Conservation (phyloP, 345 rosid species). For the Pseudoturritis turrita region DNA sequence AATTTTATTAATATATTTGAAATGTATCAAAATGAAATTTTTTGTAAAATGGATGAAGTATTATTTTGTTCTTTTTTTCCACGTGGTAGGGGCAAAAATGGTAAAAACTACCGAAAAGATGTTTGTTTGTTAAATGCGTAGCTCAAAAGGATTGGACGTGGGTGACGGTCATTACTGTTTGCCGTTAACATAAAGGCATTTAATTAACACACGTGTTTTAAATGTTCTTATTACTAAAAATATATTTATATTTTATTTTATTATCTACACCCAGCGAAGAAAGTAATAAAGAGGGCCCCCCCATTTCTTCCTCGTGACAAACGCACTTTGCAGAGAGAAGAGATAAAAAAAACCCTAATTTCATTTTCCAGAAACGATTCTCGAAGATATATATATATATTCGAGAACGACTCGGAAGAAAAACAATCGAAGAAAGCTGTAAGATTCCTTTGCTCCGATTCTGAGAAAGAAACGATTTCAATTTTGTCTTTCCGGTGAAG, state of each 20-base stretch:
- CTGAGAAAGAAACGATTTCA: too few species aligned
- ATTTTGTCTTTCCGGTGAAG: too few species aligned
- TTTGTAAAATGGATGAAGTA: too few species aligned
- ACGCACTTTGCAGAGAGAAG: not conserved
- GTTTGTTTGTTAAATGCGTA: too few species aligned
- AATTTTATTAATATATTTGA: too few species aligned
- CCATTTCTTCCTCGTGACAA: conserved; percentile 28
- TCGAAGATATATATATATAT: not conserved
- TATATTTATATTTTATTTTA: not conserved
- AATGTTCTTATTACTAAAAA: not conserved
- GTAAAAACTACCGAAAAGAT: too few species aligned
- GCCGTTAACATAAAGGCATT: conserved; percentile 23
- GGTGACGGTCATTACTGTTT: too few species aligned
- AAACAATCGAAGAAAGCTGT: not conserved
- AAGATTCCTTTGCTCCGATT: not conserved
- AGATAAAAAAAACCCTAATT: conserved; percentile 4
- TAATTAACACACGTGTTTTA: conserved; percentile 24
- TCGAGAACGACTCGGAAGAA: not conserved
- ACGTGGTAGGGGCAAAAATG: too few species aligned
- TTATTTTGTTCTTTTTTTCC: too few species aligned
- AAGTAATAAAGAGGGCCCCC: conserved; percentile 11
- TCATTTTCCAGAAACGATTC: not conserved
- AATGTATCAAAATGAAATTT: too few species aligned
- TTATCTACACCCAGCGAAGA: conserved; percentile 6
- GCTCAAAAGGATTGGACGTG: too few species aligned